phyloP scores from a whole-genome alignment of 768 basidiomycete species.

The Tylopilus sp. region DNA sequence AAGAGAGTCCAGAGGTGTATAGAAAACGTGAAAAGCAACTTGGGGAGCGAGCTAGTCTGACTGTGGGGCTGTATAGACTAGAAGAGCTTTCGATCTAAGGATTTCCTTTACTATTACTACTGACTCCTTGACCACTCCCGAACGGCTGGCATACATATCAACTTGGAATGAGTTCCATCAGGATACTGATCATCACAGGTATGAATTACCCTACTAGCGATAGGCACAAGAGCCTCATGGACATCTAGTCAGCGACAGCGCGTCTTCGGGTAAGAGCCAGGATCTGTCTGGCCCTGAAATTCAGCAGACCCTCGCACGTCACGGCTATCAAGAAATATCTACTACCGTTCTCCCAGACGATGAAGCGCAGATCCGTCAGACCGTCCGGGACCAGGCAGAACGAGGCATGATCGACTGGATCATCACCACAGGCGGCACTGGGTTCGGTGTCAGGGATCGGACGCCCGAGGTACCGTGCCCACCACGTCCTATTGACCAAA shows the following conservation, averaged over 20 bases:
- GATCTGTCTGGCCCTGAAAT: constrained; percentile 71
- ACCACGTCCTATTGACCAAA: neutral
- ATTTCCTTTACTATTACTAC: neutral
- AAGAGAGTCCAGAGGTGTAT: constrained; percentile 42
- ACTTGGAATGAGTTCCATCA: constrained; percentile 29
- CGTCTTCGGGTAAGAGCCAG: constrained; percentile 40
- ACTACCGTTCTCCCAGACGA: constrained; percentile 66
- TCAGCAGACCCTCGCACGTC: constrained; percentile 41
- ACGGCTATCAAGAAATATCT: constrained; percentile 37
- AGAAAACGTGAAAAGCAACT: constrained; percentile 50
- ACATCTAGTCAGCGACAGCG: constrained; percentile 64
- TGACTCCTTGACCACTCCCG: no score
- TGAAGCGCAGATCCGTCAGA: constrained; percentile 42
- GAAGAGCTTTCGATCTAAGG: constrained; percentile 62
- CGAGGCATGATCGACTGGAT: constrained; percentile 62
- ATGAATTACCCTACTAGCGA: neutral
- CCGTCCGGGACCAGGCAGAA: constrained; percentile 45
- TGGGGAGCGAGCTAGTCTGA: constrained; percentile 49
- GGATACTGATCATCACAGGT: constrained; percentile 29
- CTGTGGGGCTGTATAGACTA: constrained; percentile 65
- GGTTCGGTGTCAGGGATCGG: constrained; percentile 74
- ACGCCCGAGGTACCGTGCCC: constrained; percentile 71
- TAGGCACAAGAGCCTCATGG: constrained; percentile 2
- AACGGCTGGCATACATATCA: no score
- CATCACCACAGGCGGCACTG: constrained; percentile 85